Evolutionary conservation across 75 land plant species (phyloP).

Genomic region (Cunninghamia lanceolata): DNA sequence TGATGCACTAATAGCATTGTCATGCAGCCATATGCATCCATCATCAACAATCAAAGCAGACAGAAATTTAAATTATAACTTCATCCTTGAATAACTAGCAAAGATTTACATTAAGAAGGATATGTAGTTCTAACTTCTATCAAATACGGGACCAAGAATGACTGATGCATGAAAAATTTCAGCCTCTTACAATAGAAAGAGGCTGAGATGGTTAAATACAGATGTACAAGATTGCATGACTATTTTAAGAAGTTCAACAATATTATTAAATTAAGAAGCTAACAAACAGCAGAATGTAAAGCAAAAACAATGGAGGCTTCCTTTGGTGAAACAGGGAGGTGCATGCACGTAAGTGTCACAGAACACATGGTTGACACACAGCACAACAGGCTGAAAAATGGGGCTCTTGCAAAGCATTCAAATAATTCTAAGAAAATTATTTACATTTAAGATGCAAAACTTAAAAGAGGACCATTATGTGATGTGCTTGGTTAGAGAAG

Average conservation of each 20-base stretch:
- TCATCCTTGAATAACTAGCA: neutral
- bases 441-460: neutral
- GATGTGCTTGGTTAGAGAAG: neutral
- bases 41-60: neutral
- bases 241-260: neutral
- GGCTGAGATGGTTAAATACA: no score
- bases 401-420: neutral
- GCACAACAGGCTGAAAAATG: neutral
- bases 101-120: neutral
- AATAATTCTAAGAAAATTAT: no score
- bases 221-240: neutral
- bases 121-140: neutral
- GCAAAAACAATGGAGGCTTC: neutral
- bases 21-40: neutral
- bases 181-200: neutral
- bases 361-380: neutral
- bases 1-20: neutral
- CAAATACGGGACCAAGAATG: neutral
- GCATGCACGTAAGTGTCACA: neutral
- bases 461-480: neutral
- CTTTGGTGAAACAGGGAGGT: neutral
- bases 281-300: neutral
- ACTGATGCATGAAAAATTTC: neutral
- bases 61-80: neutral
- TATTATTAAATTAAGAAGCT: neutral